phyloP scores from a whole-genome alignment of 1,284 basidiomycete genomes.

The Boletus mariae region DNA sequence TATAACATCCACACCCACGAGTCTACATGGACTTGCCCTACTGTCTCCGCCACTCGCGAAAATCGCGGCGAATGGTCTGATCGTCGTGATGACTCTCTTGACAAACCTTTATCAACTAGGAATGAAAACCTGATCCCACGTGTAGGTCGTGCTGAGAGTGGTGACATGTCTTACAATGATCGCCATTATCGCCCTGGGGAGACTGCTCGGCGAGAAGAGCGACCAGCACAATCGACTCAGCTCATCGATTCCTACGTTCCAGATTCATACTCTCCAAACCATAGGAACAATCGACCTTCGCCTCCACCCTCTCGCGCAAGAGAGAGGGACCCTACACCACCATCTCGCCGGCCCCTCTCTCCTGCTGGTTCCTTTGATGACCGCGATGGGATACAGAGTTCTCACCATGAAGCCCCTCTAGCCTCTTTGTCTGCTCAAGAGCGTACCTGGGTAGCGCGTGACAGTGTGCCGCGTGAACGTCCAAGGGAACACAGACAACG shows the following conservation, averaged over 20 bases:
- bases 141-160: constrained; percentile 29
- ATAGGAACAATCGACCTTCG: constrained; percentile 20
- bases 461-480: constrained; percentile 13
- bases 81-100: constrained; percentile 25
- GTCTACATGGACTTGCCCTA: constrained; percentile 59
- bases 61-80: constrained; percentile 24
- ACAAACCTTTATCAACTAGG: constrained; percentile 25
- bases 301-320: constrained; percentile 23
- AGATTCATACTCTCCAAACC: constrained; percentile 27
- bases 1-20: constrained; percentile 57
- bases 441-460: constrained; percentile 19
- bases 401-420: constrained; percentile 29
- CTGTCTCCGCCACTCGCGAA: constrained; percentile 28
- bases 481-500: constrained; percentile 27
- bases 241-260: constrained; percentile 33
- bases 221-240: constrained; percentile 22
- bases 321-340: constrained; percentile 21
- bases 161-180: constrained; percentile 46
- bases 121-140: constrained; percentile 24
- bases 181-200: constrained; percentile 60
- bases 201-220: constrained; percentile 29
- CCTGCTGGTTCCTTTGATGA: constrained; percentile 22
- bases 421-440: constrained; percentile 20
- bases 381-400: constrained; percentile 20
- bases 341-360: constrained; percentile 22